A percentile compares a stretch with the other conserved stretches of the same genome.
Evolutionary conservation across 2,329 filamentous ascomycete genomes (phyloP).

Genomic region (Nothopassalora personata): DNA sequence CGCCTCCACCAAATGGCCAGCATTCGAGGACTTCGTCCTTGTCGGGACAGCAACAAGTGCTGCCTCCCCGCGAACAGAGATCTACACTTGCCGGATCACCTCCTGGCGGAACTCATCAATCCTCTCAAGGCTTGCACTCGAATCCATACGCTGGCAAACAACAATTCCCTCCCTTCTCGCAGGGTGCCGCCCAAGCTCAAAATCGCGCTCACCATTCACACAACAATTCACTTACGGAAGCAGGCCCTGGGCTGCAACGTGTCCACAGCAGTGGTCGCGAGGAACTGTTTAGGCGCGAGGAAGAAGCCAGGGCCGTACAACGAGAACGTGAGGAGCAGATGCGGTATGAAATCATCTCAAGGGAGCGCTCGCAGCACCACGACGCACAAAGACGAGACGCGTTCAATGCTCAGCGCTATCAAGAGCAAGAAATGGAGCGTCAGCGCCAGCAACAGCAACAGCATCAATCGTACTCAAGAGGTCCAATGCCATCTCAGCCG

Average conservation of each 20-base stretch:
- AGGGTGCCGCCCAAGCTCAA: slow-evolving; percentile 24
- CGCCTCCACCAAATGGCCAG: slow-evolving; percentile 32
- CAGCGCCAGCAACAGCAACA: slow-evolving; percentile 16
- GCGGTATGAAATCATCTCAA: slow-evolving; percentile 1
- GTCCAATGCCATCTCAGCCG: slow-evolving; percentile 1
- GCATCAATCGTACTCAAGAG: slow-evolving; percentile 8
- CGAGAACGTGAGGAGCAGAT: slow-evolving; percentile 4
- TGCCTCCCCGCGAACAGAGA: slow-evolving; percentile 22
- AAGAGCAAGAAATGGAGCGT: slow-evolving; percentile 19
- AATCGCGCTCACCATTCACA: slow-evolving; percentile 30
- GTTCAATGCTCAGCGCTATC: slow-evolving; percentile 9
- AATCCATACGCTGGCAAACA: slow-evolving; percentile 27
- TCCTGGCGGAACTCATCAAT: slow-evolving; percentile 18
- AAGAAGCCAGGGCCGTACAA: slow-evolving; percentile 13
- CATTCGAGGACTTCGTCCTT: slow-evolving; percentile 34
- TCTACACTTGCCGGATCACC: slow-evolving; percentile 14
- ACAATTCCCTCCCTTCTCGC: slow-evolving; percentile 19
- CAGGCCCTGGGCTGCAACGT: slow-evolving; percentile 22
- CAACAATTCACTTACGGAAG: slow-evolving; percentile 25
- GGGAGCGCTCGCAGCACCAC: slow-evolving; percentile 6
- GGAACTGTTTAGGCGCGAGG: slow-evolving; percentile 22
- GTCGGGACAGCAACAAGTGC: slow-evolving; percentile 17
- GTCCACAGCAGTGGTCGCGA: slow-evolving; percentile 20
- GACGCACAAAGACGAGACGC: slow-evolving; percentile 2
- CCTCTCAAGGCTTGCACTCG: slow-evolving; percentile 24